Conservation (phyloP, 2,329 filamentous ascomycete genomes). For the Hymenoscyphus linearis region DNA sequence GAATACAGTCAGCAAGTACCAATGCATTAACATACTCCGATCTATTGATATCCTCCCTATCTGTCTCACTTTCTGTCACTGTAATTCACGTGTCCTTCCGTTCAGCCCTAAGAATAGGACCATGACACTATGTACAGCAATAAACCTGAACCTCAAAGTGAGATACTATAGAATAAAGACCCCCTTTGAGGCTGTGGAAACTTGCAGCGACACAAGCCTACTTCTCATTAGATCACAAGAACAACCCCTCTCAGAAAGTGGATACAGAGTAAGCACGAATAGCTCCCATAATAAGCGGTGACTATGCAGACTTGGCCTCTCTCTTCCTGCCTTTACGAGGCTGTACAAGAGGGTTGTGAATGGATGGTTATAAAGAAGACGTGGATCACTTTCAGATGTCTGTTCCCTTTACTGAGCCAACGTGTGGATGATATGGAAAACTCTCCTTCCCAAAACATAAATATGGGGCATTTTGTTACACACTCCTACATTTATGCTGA, state of each 20-base stretch:
- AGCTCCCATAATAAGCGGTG: neutral
- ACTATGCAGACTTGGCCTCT: neutral
- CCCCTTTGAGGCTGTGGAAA: neutral
- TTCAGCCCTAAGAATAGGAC: neutral
- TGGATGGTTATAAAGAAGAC: neutral
- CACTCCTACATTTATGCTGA: too few species aligned
- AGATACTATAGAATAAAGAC: neutral
- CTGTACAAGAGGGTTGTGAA: neutral
- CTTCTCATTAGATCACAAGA: neutral
- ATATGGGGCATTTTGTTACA: too few species aligned
- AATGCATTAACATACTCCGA: neutral
- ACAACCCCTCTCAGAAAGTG: neutral
- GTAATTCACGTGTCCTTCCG: neutral
- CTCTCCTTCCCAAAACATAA: neutral
- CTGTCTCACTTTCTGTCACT: neutral
- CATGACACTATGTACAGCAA: too few species aligned
- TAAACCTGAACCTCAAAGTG: neutral
- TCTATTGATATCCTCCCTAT: neutral
- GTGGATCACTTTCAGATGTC: neutral
- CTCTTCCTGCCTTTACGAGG: neutral
- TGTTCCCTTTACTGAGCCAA: neutral
- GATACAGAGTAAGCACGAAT: neutral
- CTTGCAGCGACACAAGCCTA: neutral
- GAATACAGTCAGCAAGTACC: neutral
- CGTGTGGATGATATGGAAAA: neutral